phyloP scores from a whole-genome alignment of 495 filamentous ascomycete genomes.

The Talaromyces liani region DNA sequence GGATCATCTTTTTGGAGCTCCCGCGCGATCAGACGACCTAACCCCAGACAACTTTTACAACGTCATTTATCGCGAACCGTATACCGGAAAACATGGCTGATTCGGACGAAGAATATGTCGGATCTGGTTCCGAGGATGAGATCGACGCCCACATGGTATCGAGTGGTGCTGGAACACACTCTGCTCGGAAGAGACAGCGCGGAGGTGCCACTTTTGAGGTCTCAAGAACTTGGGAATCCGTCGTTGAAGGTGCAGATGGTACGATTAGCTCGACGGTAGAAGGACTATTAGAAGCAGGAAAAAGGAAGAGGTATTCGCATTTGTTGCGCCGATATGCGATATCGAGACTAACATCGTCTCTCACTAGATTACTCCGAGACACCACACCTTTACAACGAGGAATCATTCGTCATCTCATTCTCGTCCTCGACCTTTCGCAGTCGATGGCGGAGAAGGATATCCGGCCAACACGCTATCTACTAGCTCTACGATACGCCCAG shows the following conservation, averaged over 20 bases:
- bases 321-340: background rate
- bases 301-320: slow-evolving; percentile 59
- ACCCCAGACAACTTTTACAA: background rate
- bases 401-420: slow-evolving; percentile 88
- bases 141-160: slow-evolving; percentile 44
- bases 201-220: slow-evolving; percentile 52
- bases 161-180: slow-evolving; percentile 25
- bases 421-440: slow-evolving; percentile 86
- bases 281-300: slow-evolving; percentile 59
- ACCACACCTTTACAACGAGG: slow-evolving; percentile 92
- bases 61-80: slow-evolving; percentile 19
- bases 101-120: slow-evolving; percentile 81
- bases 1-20: slow-evolving; percentile 5
- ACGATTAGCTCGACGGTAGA: slow-evolving; percentile 65
- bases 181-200: slow-evolving; percentile 42
- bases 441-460: slow-evolving; percentile 96
- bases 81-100: slow-evolving; percentile 27
- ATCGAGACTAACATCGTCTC: slow-evolving; percentile 2
- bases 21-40: background rate
- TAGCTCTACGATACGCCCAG: slow-evolving; percentile 74
- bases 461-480: slow-evolving; percentile 74
- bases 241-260: slow-evolving; percentile 66
- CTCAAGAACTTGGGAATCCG: slow-evolving; percentile 54
- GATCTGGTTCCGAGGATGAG: slow-evolving; percentile 70
- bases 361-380: slow-evolving; percentile 66